Base-by-base conservation (phyloP, 345 rosid species). In the Syzygium grande region DNA sequence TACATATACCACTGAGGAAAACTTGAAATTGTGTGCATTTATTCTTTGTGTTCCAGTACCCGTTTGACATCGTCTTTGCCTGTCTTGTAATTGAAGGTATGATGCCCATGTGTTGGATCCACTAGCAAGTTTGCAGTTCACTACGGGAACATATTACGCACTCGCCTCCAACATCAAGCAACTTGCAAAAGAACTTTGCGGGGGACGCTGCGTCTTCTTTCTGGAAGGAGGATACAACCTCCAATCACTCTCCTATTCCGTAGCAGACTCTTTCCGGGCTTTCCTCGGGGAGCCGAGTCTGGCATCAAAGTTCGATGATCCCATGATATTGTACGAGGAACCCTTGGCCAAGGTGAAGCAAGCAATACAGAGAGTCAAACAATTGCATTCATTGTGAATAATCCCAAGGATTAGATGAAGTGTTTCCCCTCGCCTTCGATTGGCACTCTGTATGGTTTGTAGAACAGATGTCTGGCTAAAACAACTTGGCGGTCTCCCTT, bases 211-310 rank as follows among this genome's bases (percentile, higher is more conserved):
- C 22, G 93, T 96, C 65, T 97, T 96, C 88, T 97, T 95, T 94
- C 89, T 95, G 91, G 99, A 97, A 91, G 99, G 99, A 68, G 99
- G 99, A 51, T 95, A 96, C 94, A 97, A 97, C 90, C 99, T 96
- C 77, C 90, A 94, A 29, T 94, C 99, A 30, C 96, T 97, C 84
- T 95, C 99, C 13, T 88, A 95, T 84, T 96, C 99, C 0, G 98
- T 96, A 54, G 94, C 97, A 5, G 99, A 96, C 89, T 92, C 96
- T 22, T 97, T 97, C 89, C 92, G 96, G 8, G 99, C 99, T 51
- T 94, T 97, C 87, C 94, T 96, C 2, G 98, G 96, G 15, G 99
- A 97, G 88, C 89, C 90, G 38, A 97, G 99, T 54, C 89, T 91
- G 91, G 98, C 99, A 17, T 87, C 92, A 1, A 93, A 93, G 93